Conservation (phyloP, 495 filamentous ascomycete species). For the Staphylotrichum longicolle region DNA sequence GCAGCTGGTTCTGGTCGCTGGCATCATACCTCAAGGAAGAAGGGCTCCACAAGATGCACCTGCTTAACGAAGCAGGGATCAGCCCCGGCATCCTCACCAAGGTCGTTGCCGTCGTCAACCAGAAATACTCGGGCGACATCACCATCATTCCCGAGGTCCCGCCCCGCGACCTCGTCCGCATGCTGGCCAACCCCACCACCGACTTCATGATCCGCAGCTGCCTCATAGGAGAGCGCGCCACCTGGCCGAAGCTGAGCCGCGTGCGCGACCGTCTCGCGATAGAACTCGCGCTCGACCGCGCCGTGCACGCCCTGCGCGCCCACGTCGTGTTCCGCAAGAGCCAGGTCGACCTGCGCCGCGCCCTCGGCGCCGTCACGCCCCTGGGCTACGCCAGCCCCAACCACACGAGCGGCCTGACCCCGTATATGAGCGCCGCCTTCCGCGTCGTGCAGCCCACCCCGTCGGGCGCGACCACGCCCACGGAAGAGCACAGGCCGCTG, state of each 20-base stretch:
- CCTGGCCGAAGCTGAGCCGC: slow-evolving; percentile 83
- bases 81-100: slow-evolving; percentile 81
- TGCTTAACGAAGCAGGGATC: slow-evolving; percentile 76
- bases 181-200: slow-evolving; percentile 80
- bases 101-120: slow-evolving; percentile 73
- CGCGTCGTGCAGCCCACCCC: slow-evolving; percentile 11
- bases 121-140: slow-evolving; percentile 94
- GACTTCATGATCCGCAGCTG: slow-evolving; percentile 84
- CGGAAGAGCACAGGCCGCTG: slow-evolving; percentile 8
- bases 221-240: slow-evolving; percentile 75
- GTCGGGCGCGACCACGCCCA: slow-evolving; percentile 15
- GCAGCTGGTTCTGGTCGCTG: slow-evolving; percentile 37
- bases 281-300: slow-evolving; percentile 80
- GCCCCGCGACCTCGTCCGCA: slow-evolving; percentile 68
- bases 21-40: slow-evolving; percentile 64
- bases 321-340: slow-evolving; percentile 77
- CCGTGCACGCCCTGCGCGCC: slow-evolving; percentile 72
- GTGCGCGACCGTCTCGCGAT: slow-evolving; percentile 82
- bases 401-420: background rate
- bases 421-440: background rate
- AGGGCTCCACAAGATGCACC: slow-evolving; percentile 73
- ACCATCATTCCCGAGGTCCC: slow-evolving; percentile 83
- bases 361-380: slow-evolving; percentile 34
- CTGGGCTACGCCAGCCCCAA: background rate
- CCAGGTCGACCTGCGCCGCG: slow-evolving; percentile 59